Base-by-base conservation (phyloP, 768 basidiomycete genomes). In the Clathrus columnatus region DNA sequence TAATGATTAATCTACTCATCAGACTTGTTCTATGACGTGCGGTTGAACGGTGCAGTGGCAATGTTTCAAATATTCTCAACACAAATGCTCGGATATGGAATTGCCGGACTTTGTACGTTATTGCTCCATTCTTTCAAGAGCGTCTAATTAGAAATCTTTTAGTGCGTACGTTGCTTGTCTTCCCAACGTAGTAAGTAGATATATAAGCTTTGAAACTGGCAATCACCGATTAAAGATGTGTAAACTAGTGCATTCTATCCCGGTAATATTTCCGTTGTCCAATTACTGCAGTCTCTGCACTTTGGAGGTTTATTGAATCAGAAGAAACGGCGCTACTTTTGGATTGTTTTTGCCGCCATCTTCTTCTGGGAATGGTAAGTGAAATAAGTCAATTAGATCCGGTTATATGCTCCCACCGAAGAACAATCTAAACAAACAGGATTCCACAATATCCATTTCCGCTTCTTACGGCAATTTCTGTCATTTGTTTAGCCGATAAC, bases 51-150 rank as follows among this genome's bases (percentile, higher is more conserved):
- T 17, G 78, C 72, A 1, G 72, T 77, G 1, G 78, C 79, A 0
- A 75, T 80, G 28, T 78, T 81, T 64, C 78, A 79, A 56, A 79
- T 77, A 17, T 80, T 80, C 58, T 71, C 78, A 0, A 78, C 75
- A 26, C 73, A 74, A 59, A 67, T 69, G 65, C 64, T 74, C 8
- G 73, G 73, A 50, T 69, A 68, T 52, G 71, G 71, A 4, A 62
- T 72, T 49, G 71, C 71, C 18, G 72, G 72, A 3, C 59, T 72
- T 27, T 57, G 68, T 65, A 45, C 57, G 63, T 63, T 51, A 29
- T 49, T n/a, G 16, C 14, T 57, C 41, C 54, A 56, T 18, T 26
- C 50, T 23, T 57, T 62, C 32, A 59, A 57, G 26, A 55, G 55
- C 45, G 41, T 18, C 28, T 56, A 21, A 36, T 2, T 50, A 14